phyloP scores from a whole-genome alignment of 306 rosid genomes.

The Rosa rugosa region DNA sequence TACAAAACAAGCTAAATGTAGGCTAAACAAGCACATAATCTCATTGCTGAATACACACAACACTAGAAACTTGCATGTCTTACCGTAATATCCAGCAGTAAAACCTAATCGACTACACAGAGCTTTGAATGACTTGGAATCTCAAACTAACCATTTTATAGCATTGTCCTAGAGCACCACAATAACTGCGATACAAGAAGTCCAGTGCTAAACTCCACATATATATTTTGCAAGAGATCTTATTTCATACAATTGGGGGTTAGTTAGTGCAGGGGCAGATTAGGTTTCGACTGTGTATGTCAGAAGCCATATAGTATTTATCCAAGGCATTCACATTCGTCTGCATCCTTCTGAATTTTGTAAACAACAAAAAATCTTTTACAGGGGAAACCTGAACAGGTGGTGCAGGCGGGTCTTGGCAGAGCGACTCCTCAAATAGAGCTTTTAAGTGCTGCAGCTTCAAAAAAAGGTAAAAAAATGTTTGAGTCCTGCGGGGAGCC shows the following conservation, averaged over 20 bases:
- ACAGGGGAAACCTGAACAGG: slow-evolving; percentile 23
- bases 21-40: background rate
- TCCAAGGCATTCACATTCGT: slow-evolving; percentile 41
- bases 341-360: slow-evolving; percentile 37
- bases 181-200: slow-evolving; percentile 23
- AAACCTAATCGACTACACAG: background rate
- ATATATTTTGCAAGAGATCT: slow-evolving; percentile 30
- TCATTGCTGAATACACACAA: background rate
- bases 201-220: slow-evolving; percentile 12
- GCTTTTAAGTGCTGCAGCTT: slow-evolving; percentile 60
- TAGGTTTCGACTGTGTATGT: slow-evolving; percentile 31
- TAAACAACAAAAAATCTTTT: slow-evolving; percentile 52
- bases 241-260: slow-evolving; percentile 49
- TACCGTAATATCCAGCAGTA: background rate
- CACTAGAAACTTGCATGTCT: background rate
- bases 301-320: slow-evolving; percentile 42
- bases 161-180: background rate
- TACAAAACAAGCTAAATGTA: background rate
- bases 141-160: background rate
- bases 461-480: slow-evolving; percentile 45
- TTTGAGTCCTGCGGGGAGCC: slow-evolving; percentile 60
- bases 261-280: slow-evolving; percentile 40
- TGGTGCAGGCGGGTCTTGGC: slow-evolving; percentile 29
- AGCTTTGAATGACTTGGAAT: background rate
- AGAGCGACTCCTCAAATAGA: slow-evolving; percentile 45